phyloP scores from a whole-genome alignment of 306 rosid genomes.

The Vachellia pachyceras region DNA sequence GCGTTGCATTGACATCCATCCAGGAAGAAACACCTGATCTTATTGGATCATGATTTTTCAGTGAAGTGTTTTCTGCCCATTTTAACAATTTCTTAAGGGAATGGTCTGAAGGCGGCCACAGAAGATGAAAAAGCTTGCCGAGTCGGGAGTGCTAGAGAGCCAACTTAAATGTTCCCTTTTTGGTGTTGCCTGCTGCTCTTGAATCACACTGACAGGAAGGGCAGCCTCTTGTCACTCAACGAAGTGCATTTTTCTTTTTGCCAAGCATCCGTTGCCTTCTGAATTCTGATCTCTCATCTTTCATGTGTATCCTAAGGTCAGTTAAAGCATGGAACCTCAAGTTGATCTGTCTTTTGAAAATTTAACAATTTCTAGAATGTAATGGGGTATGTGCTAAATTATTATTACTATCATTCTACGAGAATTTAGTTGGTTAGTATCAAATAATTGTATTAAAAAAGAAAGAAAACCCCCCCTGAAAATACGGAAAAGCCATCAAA shows the following conservation, averaged over 20 bases:
- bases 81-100: constrained; percentile 58
- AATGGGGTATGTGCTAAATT: too few species aligned
- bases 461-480: not conserved
- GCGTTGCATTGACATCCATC: constrained; percentile 69
- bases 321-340: too few species aligned
- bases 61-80: constrained; percentile 37
- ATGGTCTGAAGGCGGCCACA: constrained; percentile 31
- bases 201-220: constrained; percentile 58
- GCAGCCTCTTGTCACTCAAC: constrained; percentile 50
- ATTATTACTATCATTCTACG: too few species aligned
- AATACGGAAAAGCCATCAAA: not conserved
- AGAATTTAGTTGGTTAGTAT: too few species aligned
- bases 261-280: too few species aligned
- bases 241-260: constrained; percentile 18
- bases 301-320: too few species aligned
- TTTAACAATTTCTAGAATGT: too few species aligned
- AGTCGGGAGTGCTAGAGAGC: constrained; percentile 49
- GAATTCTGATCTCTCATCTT: too few species aligned
- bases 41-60: constrained; percentile 65
- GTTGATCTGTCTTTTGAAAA: too few species aligned
- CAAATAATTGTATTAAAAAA: too few species aligned
- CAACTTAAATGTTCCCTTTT: constrained; percentile 49
- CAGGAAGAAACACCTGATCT: constrained; percentile 98
- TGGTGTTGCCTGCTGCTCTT: constrained; percentile 53
- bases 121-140: constrained; percentile 41